Evolutionary conservation across 2,329 filamentous ascomycete genomes (phyloP).

Genomic region (Dothidotthia symphoricarpi): DNA sequence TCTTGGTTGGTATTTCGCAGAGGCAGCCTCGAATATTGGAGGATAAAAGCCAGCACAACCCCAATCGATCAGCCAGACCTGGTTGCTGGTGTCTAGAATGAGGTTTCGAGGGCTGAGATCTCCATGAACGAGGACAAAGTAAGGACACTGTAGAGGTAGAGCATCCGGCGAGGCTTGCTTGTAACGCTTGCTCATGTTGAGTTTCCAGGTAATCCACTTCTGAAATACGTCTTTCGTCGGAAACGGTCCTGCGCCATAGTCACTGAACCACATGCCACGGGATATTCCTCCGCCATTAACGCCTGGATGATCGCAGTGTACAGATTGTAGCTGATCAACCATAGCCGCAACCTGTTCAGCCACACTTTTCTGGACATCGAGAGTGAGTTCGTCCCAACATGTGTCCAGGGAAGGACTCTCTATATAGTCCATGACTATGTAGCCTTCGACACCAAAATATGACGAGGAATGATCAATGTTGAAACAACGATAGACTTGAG

Average conservation of each 20-base stretch:
- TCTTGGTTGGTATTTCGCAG: constrained; percentile 7
- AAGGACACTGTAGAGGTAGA: constrained; percentile 4
- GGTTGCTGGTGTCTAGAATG: constrained; percentile 5
- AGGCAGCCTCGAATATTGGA: constrained; percentile 11
- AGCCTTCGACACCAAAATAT: constrained; percentile 2
- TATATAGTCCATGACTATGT: constrained; percentile 12
- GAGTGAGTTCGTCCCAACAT: constrained; percentile 7
- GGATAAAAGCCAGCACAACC: constrained; percentile 9
- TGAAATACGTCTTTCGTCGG: constrained; percentile 4
- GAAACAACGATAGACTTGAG: constrained; percentile 7
- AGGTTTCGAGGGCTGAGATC: constrained; percentile 10
- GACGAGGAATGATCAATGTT: no score
- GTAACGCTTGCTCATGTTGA: constrained; percentile 5
- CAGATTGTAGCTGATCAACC: constrained; percentile 8
- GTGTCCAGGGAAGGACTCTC: constrained; percentile 8
- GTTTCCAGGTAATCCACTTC: constrained; percentile 9
- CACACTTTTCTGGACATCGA: constrained; percentile 2
- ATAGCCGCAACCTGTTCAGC: constrained; percentile 7
- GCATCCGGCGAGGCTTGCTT: constrained; percentile 1
- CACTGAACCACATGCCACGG: constrained; percentile 5
- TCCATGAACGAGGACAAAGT: constrained; percentile 9
- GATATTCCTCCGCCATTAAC: constrained; percentile 7
- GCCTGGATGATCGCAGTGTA: constrained; percentile 5
- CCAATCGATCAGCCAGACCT: constrained; percentile 13
- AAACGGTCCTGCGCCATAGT: constrained; percentile 8